A percentile compares a stretch with the other conserved stretches of the same genome.
Conservation (phyloP, 2,329 filamentous ascomycete species). For the Calonectria fujianensis region DNA sequence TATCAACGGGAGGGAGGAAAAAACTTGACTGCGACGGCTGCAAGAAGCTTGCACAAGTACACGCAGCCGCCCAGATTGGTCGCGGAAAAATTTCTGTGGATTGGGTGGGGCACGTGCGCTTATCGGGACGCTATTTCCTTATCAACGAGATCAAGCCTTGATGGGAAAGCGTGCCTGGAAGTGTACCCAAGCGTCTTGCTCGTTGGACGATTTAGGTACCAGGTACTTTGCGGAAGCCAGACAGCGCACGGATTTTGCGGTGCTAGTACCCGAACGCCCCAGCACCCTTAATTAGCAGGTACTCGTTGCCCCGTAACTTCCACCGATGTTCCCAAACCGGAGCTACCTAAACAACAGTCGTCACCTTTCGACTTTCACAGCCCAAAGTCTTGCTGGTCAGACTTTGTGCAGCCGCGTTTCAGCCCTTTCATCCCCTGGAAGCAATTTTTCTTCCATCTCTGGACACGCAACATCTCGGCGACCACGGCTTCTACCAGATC, state of each 20-base stretch:
- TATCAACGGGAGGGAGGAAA: constrained; percentile 16
- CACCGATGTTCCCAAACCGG: constrained; percentile 34
- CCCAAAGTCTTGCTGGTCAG: constrained; percentile 35
- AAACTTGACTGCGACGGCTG: constrained; percentile 42
- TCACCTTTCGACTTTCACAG: constrained; percentile 20
- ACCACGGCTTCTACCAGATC: neutral
- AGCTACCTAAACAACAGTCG: constrained; percentile 36
- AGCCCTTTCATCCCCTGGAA: neutral
- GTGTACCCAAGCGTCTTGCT: neutral
- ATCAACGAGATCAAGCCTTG: constrained; percentile 37
- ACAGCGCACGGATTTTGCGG: neutral
- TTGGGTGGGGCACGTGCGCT: constrained; percentile 48
- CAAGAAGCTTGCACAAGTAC: constrained; percentile 26
- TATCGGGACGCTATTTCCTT: constrained; percentile 45
- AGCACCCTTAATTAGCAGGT: neutral
- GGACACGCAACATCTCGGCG: neutral
- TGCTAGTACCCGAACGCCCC: neutral
- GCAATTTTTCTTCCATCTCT: neutral
- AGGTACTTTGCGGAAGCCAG: neutral
- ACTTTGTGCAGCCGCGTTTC: constrained; percentile 24
- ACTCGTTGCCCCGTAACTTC: constrained; percentile 35
- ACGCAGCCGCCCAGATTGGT: constrained; percentile 34
- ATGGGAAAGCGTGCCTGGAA: neutral
- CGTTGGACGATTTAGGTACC: neutral
- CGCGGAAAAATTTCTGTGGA: constrained; percentile 55